Evolutionary conservation across 2,329 filamentous ascomycete genomes (phyloP).

Genomic region (Nemania diffusa): DNA sequence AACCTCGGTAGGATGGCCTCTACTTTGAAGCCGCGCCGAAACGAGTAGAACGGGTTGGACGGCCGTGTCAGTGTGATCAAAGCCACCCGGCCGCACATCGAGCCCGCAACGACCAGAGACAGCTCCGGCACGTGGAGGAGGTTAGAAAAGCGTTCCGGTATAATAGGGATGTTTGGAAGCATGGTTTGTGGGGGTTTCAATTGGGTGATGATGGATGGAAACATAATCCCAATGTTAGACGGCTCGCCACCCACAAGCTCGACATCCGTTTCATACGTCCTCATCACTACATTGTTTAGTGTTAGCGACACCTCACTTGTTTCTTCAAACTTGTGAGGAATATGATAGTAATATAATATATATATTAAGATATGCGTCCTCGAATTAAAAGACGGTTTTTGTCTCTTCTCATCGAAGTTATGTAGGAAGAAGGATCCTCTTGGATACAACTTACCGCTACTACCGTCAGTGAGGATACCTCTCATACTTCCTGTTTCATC

Average conservation of each 20-base stretch:
- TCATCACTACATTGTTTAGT: conserved; percentile 52
- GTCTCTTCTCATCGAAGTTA: neutral
- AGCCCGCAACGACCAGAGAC: conserved; percentile 73
- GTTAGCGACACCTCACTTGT: conserved; percentile 39
- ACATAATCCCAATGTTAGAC: conserved; percentile 48
- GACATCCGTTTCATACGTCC: conserved; percentile 61
- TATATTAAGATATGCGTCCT: neutral
- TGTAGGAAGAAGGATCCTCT: neutral
- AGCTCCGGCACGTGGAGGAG: conserved; percentile 73
- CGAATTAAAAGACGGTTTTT: neutral
- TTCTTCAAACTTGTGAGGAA: neutral
- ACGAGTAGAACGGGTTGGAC: conserved; percentile 41
- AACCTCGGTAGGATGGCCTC: conserved; percentile 63
- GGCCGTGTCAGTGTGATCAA: conserved; percentile 69
- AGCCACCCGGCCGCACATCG: conserved; percentile 72
- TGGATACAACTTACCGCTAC: conserved; percentile 26
- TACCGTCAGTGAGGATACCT: conserved; percentile 11
- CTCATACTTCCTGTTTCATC: neutral
- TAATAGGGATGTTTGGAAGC: conserved; percentile 21
- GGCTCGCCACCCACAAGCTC: conserved; percentile 55
- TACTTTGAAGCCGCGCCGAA: conserved; percentile 61
- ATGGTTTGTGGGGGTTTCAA: conserved; percentile 44
- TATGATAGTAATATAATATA: neutral
- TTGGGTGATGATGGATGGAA: conserved; percentile 46
- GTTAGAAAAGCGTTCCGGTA: conserved; percentile 67